phyloP scores from a whole-genome alignment of 345 rosid genomes.

The Capsella bursapastoris region DNA sequence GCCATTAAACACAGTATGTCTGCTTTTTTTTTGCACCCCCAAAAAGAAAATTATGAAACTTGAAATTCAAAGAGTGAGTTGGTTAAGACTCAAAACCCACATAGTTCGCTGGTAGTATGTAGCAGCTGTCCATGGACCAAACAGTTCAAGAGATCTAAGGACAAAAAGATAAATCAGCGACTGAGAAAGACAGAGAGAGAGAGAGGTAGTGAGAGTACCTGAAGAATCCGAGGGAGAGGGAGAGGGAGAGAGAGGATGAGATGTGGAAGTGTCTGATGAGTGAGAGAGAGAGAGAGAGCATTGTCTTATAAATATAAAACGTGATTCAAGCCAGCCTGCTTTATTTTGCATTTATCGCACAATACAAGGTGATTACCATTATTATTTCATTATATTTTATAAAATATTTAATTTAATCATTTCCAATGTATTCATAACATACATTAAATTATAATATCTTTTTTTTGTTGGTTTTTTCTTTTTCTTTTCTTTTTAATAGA shows the following conservation, averaged over 20 bases:
- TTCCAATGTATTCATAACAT: background rate
- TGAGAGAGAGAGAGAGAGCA: slow-evolving; percentile 30
- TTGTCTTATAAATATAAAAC: slow-evolving; percentile 15
- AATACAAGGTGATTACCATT: background rate
- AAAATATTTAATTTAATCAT: background rate
- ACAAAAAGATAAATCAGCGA: slow-evolving; percentile 3
- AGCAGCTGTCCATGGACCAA: slow-evolving; percentile 8
- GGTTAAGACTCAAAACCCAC: slow-evolving; percentile 14
- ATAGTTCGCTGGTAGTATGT: slow-evolving; percentile 5
- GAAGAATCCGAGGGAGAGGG: slow-evolving; percentile 36
- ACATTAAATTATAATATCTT: no score
- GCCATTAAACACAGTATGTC: slow-evolving; percentile 6
- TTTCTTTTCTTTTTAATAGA: no score
- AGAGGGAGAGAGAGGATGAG: slow-evolving; percentile 27
- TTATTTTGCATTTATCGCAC: slow-evolving; percentile 15
- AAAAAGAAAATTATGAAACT: background rate
- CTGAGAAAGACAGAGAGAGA: background rate
- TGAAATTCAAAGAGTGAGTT: slow-evolving; percentile 19
- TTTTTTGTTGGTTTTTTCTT: no score
- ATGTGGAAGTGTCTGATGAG: slow-evolving; percentile 11
- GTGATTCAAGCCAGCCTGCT: slow-evolving; percentile 22
- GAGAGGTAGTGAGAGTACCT: slow-evolving; percentile 41
- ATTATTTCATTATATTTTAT: background rate
- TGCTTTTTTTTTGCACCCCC: background rate
- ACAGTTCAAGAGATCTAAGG: slow-evolving; percentile 25